Conservation (phyloP, 1,284 basidiomycete genomes). For the Trametes polyzona region DNA sequence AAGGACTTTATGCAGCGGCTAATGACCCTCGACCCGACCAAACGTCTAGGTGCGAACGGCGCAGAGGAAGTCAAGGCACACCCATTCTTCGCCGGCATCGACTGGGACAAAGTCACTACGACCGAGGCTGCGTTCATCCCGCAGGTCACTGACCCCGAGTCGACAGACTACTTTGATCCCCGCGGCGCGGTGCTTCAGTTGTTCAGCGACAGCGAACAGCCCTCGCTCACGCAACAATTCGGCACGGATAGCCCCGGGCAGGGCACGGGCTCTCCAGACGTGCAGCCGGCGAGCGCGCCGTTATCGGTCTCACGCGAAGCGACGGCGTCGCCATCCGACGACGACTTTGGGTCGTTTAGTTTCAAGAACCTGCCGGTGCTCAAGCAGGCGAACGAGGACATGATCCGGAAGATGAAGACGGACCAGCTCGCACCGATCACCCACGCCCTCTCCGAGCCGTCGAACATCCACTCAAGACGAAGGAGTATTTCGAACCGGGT, state of each 20-base stretch:
- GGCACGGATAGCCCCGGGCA: conserved; percentile 48
- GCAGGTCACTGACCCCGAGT: conserved; percentile 93
- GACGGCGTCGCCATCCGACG: conserved; percentile 58
- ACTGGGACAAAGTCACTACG: conserved; percentile 91
- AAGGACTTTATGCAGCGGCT: conserved; percentile 91
- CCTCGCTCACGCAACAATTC: conserved; percentile 53
- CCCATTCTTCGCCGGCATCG: conserved; percentile 88
- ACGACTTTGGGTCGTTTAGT: conserved; percentile 97
- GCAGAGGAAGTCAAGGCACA: conserved; percentile 94
- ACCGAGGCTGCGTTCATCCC: conserved; percentile 96
- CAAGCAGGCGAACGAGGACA: conserved; percentile 98
- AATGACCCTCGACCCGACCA: conserved; percentile 81
- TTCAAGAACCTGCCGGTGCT: conserved; percentile 98
- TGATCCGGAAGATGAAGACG: conserved; percentile 92
- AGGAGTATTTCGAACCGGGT: conserved; percentile 66
- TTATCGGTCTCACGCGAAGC: conserved; percentile 53
- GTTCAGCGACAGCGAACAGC: conserved; percentile 81
- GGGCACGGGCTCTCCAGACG: conserved; percentile 37
- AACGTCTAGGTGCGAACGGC: conserved; percentile 86
- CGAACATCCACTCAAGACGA: conserved; percentile 59
- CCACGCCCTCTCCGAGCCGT: conserved; percentile 72
- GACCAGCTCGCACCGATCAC: conserved; percentile 76
- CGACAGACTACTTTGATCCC: conserved; percentile 98
- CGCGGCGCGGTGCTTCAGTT: conserved; percentile 89
- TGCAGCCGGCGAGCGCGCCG: conserved; percentile 44